phyloP scores from a whole-genome alignment of 805 yeast genomes.

The Blastobotrys parvus region DNA sequence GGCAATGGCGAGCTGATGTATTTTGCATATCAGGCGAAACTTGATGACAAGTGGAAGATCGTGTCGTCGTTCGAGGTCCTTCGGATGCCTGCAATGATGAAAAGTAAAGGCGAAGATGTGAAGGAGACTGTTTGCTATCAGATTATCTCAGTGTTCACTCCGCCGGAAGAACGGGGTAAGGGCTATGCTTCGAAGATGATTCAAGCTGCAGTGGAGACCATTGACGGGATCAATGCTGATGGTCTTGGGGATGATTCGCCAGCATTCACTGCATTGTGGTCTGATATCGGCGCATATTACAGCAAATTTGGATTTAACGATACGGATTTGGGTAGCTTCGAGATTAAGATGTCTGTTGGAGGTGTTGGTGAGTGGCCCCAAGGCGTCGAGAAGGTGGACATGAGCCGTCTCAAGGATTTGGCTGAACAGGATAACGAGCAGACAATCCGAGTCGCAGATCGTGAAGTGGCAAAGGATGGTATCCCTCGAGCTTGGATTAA shows the following conservation, averaged over 20 bases:
- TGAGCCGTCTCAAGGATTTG: no score
- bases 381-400: neutral
- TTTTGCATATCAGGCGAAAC: neutral
- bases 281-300: neutral
- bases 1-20: neutral
- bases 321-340: neutral
- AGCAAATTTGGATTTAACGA: neutral
- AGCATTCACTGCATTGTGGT: neutral
- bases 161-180: neutral
- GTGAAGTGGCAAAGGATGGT: neutral
- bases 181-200: neutral
- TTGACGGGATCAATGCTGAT: neutral
- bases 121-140: neutral
- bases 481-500: neutral
- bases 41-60: neutral
- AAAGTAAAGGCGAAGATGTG: neutral
- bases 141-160: neutral
- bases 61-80: neutral
- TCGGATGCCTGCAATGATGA: neutral
- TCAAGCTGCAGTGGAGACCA: neutral
- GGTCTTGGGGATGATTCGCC: neutral
- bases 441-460: neutral
- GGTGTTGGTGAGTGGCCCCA: neutral
- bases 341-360: neutral
- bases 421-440: neutral